A percentile compares a stretch with the other conserved stretches of the same genome.
Conservation (phyloP, 1,284 basidiomycete genomes). For the Marasmius fiardii region DNA sequence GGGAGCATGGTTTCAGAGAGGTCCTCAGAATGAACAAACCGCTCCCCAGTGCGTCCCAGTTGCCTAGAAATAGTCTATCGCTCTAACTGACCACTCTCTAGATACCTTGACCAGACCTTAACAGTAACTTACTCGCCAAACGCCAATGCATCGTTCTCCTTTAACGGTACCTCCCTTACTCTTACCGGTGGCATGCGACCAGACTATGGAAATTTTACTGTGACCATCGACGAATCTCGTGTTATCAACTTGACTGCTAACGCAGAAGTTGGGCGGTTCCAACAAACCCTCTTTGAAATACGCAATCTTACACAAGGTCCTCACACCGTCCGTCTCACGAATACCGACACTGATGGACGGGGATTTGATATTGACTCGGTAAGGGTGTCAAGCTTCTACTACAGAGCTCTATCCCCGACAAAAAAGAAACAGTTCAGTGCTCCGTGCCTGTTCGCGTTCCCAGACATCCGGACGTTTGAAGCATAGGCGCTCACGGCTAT, state of each 20-base stretch:
- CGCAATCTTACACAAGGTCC: constrained; percentile 22
- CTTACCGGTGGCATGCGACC: background rate
- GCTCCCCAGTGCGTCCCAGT: background rate
- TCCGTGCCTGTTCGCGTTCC: no score
- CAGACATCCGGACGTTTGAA: no score
- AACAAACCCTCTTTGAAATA: constrained; percentile 24
- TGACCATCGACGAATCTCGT: background rate
- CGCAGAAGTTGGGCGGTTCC: constrained; percentile 10
- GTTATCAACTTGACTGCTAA: background rate
- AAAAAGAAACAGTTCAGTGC: background rate
- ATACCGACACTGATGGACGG: background rate
- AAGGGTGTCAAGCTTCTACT: background rate
- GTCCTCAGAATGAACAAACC: background rate
- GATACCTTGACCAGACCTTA: background rate
- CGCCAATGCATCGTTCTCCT: constrained; percentile 81
- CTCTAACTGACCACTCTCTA: background rate
- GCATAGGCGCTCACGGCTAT: no score
- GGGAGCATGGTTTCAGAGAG: background rate
- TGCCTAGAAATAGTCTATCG: background rate
- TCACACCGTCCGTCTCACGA: constrained; percentile 7
- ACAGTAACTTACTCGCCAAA: background rate
- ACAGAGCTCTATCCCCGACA: background rate
- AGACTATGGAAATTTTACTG: background rate
- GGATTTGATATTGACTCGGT: constrained; percentile 13
- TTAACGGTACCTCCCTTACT: constrained; percentile 30